Evolutionary conservation across 2,329 filamentous ascomycete species (phyloP).

Genomic region (Hymenoscyphus infarciens): DNA sequence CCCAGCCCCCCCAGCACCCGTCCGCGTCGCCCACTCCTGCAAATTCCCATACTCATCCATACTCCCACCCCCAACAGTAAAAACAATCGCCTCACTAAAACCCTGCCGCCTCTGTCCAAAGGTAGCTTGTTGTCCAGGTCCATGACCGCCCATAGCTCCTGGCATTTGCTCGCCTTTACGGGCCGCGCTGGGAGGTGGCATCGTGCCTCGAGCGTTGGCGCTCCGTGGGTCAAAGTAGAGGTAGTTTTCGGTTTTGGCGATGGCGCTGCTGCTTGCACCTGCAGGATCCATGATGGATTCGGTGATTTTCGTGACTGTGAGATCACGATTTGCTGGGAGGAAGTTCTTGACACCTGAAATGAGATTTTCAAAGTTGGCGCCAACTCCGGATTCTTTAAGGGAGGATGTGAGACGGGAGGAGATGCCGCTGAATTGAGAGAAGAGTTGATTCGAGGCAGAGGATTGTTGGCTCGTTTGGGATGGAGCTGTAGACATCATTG

Average conservation of each 20-base stretch:
- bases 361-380: conserved; percentile 86
- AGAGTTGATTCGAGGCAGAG: conserved; percentile 68
- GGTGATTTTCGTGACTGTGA: conserved; percentile 96
- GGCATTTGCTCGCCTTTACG: conserved; percentile 44
- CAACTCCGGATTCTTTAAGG: conserved; percentile 83
- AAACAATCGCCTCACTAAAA: conserved; percentile 88
- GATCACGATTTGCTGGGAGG: conserved; percentile 89
- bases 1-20: conserved; percentile 45
- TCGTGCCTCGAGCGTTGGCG: conserved; percentile 86
- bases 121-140: conserved; percentile 68
- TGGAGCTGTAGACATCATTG: conserved; percentile 87
- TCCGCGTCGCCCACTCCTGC: conserved; percentile 89
- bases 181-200: conserved; percentile 72
- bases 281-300: conserved; percentile 97
- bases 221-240: conserved; percentile 96
- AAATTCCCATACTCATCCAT: conserved; percentile 99
- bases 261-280: conserved; percentile 82
- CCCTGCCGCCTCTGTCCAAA: conserved; percentile 90
- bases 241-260: conserved; percentile 94
- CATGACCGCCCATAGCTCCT: conserved; percentile 44
- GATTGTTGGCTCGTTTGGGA: conserved; percentile 54
- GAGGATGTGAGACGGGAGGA: conserved; percentile 89
- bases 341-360: conserved; percentile 98
- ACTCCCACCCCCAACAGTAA: conserved; percentile 90
- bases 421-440: conserved; percentile 89